phyloP scores from a whole-genome alignment of 441 rosid genomes.

The Adansonia grandidieri region DNA sequence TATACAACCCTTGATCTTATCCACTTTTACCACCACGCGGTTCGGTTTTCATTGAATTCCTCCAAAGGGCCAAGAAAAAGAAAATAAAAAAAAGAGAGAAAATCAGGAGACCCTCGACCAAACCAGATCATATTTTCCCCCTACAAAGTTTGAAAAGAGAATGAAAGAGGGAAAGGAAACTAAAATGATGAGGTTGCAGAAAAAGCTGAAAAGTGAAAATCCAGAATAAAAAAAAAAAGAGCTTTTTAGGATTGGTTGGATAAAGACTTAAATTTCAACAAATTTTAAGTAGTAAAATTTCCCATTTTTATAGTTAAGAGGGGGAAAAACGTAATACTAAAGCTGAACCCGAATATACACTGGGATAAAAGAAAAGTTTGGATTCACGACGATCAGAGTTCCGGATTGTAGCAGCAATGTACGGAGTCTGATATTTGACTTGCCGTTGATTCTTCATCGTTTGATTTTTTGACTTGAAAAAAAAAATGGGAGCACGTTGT shows the following conservation, averaged over 20 bases:
- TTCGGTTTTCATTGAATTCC: not conserved
- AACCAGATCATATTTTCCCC: not conserved
- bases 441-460: constrained; percentile 15
- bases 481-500: constrained; percentile 62
- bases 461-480: constrained; percentile 20
- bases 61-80: not conserved
- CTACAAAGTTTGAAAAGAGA: constrained; percentile 9
- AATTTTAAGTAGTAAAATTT: not conserved
- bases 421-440: constrained; percentile 28
- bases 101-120: not conserved
- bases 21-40: not conserved
- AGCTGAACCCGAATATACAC: not conserved
- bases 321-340: not conserved
- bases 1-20: not conserved
- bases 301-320: not conserved
- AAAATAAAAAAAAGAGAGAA: no score
- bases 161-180: not conserved
- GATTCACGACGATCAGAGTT: not conserved
- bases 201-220: constrained; percentile 1
- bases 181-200: constrained; percentile 19
- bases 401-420: constrained; percentile 24
- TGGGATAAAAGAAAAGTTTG: not conserved
- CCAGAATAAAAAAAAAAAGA: not conserved
- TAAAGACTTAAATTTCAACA: not conserved
- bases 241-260: not conserved